Base-by-base conservation (phyloP, 139 green algal genomes). In the Monoraphidium neglectum region DNA sequence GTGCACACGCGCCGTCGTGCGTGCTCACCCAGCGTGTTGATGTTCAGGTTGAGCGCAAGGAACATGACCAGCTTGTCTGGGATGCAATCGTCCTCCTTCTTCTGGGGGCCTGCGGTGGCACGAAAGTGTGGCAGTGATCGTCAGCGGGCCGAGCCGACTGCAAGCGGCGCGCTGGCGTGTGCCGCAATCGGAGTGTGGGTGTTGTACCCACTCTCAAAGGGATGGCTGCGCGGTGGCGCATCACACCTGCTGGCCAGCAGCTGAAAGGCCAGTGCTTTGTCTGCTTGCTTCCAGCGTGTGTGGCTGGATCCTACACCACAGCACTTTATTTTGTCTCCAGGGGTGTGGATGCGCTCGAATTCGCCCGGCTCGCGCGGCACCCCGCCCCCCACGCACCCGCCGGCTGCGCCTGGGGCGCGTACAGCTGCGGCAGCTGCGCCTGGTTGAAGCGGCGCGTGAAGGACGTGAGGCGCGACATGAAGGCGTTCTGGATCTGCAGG, bases 11-110 rank as follows among this genome's bases (percentile, higher is more conserved):
- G n/a, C n/a, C n/a, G n/a, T n/a, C n/a, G n/a, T n/a, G n/a, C n/a
- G n/a, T n/a, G n/a, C n/a, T n/a, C n/a, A n/a, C n/a, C 61, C 28
- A 78, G 43, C 0, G 72, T 79, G 63, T 79, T 79, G 35, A 67
- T 13, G 49, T 49, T 67, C 16, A 79, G 38, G 2, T 47, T 67
- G 28, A 79, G 62, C 26, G 33, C 53, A 24, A 73, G 47, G 8
- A 62, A 49, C 63, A 67, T 72, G 30, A 65, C 54, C 23, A 73
- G 13, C 73, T 79, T 73, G 62, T 73, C 62, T 10, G 73, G 60
- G 24, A 78, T 67, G 73, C 73, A 79, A 24, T 65, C 73, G 54
- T 79, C 73, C 46, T 78, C 72, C 61, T 72, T 72, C 46, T 78
- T 72, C 47, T 65, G 37, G 6, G 33, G 51, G 35, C 70, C 70